These are phyloP conservation scores for Drechslerella coelobrocha DNA, from an alignment of 2,329 filamentous ascomycete genomes.

Conservation along the genomic window DNA sequence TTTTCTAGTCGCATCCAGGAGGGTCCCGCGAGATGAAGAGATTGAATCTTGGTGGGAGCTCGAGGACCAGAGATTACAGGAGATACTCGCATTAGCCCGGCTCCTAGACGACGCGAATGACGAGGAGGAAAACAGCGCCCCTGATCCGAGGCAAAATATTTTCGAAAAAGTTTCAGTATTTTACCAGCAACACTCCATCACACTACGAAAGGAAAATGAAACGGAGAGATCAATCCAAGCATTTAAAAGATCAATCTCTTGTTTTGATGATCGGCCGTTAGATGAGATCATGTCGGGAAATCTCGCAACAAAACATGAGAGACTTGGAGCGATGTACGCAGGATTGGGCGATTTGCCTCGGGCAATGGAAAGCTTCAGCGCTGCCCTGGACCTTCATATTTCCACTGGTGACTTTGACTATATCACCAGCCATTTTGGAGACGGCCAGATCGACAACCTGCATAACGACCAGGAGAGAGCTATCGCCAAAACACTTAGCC, in stretches of 20 bases:
- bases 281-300: slow-evolving; percentile 51
- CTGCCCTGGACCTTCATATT: slow-evolving; percentile 20
- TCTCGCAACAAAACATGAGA: slow-evolving; percentile 52
- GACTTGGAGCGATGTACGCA: slow-evolving; percentile 52
- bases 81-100: slow-evolving; percentile 37
- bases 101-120: slow-evolving; percentile 43
- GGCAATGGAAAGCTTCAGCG: slow-evolving; percentile 50
- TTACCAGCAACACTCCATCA: slow-evolving; percentile 43
- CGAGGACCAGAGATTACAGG: slow-evolving; percentile 45
- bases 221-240: slow-evolving; percentile 50
- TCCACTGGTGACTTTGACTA: slow-evolving; percentile 37
- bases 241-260: slow-evolving; percentile 51
- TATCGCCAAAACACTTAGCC: slow-evolving; percentile 33
- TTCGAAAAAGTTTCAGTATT: slow-evolving; percentile 48
- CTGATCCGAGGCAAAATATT: slow-evolving; percentile 30
- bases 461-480: slow-evolving; percentile 42
- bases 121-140: slow-evolving; percentile 9
- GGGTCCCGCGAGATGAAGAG: slow-evolving; percentile 18
- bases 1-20: slow-evolving; percentile 36
- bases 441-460: slow-evolving; percentile 32
- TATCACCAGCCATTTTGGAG: slow-evolving; percentile 30
- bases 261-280: slow-evolving; percentile 51
- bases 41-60: slow-evolving; percentile 39
- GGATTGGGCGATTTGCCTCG: slow-evolving; percentile 48
- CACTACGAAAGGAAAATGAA: slow-evolving; percentile 35